A percentile compares a stretch with the other conserved stretches of the same genome.
Evolutionary conservation across 768 basidiomycete species (phyloP).

Genomic region (Suillus variegatus): DNA sequence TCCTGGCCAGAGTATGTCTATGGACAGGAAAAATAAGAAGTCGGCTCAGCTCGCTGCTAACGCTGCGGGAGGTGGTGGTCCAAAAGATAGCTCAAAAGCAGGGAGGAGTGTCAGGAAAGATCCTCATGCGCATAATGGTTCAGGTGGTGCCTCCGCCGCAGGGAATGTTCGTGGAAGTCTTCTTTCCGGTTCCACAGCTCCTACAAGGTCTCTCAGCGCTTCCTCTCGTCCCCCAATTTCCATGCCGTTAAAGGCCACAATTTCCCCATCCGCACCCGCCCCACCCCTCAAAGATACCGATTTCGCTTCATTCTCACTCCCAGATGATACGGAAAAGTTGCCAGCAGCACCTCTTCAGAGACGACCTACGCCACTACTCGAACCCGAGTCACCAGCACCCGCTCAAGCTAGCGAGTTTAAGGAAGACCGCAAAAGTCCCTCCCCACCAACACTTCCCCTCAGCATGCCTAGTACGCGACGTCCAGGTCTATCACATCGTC

Average conservation of each 20-base stretch:
- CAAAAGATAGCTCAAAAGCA: constrained; percentile 36
- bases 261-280: constrained; percentile 78
- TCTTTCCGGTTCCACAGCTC: constrained; percentile 64
- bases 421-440: constrained; percentile 32
- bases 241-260: constrained; percentile 68
- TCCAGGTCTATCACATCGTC: constrained; percentile 36
- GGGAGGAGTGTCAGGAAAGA: constrained; percentile 39
- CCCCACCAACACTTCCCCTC: constrained; percentile 55
- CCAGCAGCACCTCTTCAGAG: constrained; percentile 44
- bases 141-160: constrained; percentile 12
- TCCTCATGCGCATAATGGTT: constrained; percentile 25
- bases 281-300: constrained; percentile 77
- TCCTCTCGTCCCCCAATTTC: constrained; percentile 61
- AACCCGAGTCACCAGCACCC: constrained; percentile 11
- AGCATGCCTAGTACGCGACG: constrained; percentile 50
- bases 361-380: constrained; percentile 2
- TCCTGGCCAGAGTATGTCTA: constrained; percentile 91
- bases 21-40: constrained; percentile 98
- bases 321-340: constrained; percentile 59
- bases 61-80: constrained; percentile 31
- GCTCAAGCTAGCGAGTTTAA: constrained; percentile 16
- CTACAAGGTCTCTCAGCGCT: constrained; percentile 51
- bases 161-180: constrained; percentile 24
- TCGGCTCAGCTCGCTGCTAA: constrained; percentile 72
- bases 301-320: constrained; percentile 64